These are phyloP conservation scores for Pogostemon cablin DNA, from an alignment of 257 asterid species.

Conservation along the genomic window DNA sequence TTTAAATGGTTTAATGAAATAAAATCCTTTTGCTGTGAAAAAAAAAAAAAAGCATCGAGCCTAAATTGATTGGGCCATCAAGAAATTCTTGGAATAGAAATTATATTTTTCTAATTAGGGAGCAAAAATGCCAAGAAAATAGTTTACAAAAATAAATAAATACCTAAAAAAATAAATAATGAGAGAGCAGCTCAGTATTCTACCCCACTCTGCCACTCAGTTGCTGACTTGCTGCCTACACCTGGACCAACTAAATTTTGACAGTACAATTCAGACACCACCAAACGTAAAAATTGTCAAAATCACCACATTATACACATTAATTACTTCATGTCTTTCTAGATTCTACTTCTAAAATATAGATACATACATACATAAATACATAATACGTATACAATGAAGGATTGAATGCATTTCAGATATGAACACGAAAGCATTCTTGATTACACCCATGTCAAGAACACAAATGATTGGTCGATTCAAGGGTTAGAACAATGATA, in stretches of 20 bases:
- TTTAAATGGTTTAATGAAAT: no score
- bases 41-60: no score
- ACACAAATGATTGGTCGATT: background rate
- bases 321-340: background rate
- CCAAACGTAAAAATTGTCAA: background rate
- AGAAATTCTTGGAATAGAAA: no score
- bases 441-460: background rate
- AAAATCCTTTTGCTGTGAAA: no score
- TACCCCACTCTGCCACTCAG: background rate
- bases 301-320: background rate
- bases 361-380: background rate
- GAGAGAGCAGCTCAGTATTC: background rate
- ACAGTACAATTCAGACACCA: background rate
- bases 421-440: slow-evolving; percentile 4
- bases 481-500: slow-evolving; percentile 1
- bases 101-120: no score
- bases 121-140: background rate
- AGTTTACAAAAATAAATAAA: background rate
- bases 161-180: background rate
- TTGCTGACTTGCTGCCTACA: no score
- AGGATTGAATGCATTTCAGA: background rate
- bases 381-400: background rate
- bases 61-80: no score
- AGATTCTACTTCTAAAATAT: background rate
- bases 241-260: background rate